A percentile compares a stretch with the other conserved stretches of the same genome.
Conservation (phyloP, 202 grass and related monocot genomes). For the Carex sylvatica region DNA sequence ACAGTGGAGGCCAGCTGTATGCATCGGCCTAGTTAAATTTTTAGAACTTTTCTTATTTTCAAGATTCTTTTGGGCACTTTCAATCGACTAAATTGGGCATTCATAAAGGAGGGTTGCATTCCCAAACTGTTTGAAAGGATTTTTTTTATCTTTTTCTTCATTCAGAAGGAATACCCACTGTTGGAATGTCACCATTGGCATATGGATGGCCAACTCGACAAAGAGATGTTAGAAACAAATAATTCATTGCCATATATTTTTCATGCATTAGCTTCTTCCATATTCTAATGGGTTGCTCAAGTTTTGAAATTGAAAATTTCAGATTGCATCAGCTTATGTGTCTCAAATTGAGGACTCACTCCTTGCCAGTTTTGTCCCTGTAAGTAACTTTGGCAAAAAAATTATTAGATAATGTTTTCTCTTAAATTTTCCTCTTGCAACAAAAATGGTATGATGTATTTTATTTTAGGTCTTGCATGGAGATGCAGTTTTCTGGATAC, state of each 20-base stretch:
- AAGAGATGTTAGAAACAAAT: conserved; percentile 67
- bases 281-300: not conserved
- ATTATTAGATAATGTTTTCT: conserved; percentile 7
- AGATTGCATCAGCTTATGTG: conserved; percentile 64
- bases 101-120: too few species aligned
- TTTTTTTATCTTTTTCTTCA: conserved; percentile 20
- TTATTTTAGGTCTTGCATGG: too few species aligned
- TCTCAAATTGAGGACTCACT: conserved; percentile 75
- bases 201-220: conserved; percentile 84
- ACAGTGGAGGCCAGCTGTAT: too few species aligned
- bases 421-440: conserved; percentile 6
- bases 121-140: not conserved
- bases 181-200: conserved; percentile 93
- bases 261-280: conserved; percentile 22
- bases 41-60: too few species aligned
- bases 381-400: conserved; percentile 34
- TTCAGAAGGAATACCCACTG: conserved; percentile 93
- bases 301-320: conserved; percentile 34
- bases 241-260: conserved; percentile 5
- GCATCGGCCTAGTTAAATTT: too few species aligned
- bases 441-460: not conserved
- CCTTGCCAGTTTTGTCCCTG: conserved; percentile 78
- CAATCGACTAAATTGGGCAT: too few species aligned
- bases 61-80: too few species aligned
- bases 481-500: conserved; percentile 38